Base-by-base conservation (phyloP, 176 grass and related monocot genomes). In the Hordeum marinum region DNA sequence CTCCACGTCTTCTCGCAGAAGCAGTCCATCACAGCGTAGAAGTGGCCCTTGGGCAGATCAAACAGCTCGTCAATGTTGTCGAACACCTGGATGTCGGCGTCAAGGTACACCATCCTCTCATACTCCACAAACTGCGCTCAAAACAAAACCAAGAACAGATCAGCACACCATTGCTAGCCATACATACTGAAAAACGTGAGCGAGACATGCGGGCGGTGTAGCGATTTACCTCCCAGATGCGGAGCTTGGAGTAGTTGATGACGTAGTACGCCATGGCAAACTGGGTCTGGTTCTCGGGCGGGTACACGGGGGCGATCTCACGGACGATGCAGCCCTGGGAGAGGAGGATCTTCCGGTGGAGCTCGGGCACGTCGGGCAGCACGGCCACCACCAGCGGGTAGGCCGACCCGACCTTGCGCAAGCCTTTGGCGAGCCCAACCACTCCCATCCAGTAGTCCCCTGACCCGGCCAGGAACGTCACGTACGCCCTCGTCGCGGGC, bases 161-260 rank as follows among this genome's bases (percentile, higher is more conserved):
- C 6, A 82, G 83, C 72, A 58, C 36, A 37, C 2, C 45, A 68
- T 24, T 26, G 13, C 26, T 39, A 25, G 31, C 46, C 46, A 50
- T 17, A 68, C 25, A 72, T 35, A 60, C 55, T 34, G 2, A 54
- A 0, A 43, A 9, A 46, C n/a, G 64, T 21, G 2, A 25, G 26
- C 3, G 27, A 77, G n/a, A 29, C 62, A 18, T 17, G 35, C 11
- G 7, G 62, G 34, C 14, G 23, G 3, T 42, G 9, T 5, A 54
- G 46, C 1, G 3, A n/a, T 3, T 29, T 76, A 92, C 94, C 95
- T 91, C 92, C 95, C 95, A 97, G 73, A 97, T 94, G 9, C 92
- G 92, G 82, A 97, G 95, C 90, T 97, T 97, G 88, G 95, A 97
- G 82, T 97, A 97, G 79, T 94, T 97, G 84, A 97, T 94, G 43